Conservation (phyloP, 805 yeast genomes). For the Monosporozyma aerobia region DNA sequence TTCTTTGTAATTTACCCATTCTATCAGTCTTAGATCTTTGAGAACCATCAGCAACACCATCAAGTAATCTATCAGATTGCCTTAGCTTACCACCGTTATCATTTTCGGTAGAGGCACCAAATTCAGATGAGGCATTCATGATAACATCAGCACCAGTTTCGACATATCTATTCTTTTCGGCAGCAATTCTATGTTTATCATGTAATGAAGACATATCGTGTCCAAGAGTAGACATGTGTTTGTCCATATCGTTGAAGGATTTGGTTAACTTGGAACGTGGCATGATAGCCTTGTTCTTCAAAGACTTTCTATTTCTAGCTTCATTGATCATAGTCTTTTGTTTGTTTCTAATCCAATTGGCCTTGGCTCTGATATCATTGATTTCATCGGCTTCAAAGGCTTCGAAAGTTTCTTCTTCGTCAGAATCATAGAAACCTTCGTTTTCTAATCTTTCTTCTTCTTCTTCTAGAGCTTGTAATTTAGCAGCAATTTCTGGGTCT, state of each 20-base stretch:
- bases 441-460: constrained; percentile 91
- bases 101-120: constrained; percentile 22
- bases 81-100: constrained; percentile 35
- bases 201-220: constrained; percentile 68
- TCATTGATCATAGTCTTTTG: constrained; percentile 90
- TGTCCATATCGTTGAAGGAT: constrained; percentile 69
- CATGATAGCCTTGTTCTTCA: constrained; percentile 79
- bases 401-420: constrained; percentile 63
- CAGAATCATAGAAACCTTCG: constrained; percentile 94
- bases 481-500: constrained; percentile 90
- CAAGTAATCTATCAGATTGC: constrained; percentile 75
- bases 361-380: constrained; percentile 67
- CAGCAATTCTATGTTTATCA: constrained; percentile 38
- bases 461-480: constrained; percentile 89
- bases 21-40: constrained; percentile 78
- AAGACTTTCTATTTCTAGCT: constrained; percentile 75
- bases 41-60: constrained; percentile 77
- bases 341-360: constrained; percentile 89
- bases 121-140: constrained; percentile 39
- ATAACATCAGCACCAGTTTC: constrained; percentile 75
- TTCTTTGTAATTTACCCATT: constrained; percentile 80
- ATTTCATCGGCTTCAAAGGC: constrained; percentile 60
- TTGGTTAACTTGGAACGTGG: constrained; percentile 83
- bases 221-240: constrained; percentile 82
- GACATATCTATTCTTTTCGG: constrained; percentile 32